Evolutionary conservation across 108 stramenopile species (phyloP).

Genomic region (Schizochytrium sp.): DNA sequence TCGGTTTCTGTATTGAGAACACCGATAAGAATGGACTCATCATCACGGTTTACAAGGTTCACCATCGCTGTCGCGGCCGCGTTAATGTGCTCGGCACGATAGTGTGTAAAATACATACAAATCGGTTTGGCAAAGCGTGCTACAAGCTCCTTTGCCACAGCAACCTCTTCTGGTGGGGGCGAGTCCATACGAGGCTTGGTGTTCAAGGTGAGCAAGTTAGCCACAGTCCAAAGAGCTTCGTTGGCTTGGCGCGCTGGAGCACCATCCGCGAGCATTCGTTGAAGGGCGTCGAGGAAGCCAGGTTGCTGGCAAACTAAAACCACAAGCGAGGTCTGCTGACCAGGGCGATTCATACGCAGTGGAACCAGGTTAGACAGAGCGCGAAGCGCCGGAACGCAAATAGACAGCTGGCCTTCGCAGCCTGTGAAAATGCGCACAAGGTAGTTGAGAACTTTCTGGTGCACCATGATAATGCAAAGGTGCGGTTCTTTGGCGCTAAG

Average conservation of each 20-base stretch:
- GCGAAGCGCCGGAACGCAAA: conserved; percentile 66
- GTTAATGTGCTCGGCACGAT: background rate
- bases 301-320: background rate
- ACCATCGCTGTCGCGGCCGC: background rate
- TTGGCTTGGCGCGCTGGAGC: conserved; percentile 51
- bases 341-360: conserved; percentile 48
- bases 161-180: background rate
- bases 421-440: conserved; percentile 65
- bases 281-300: conserved; percentile 19
- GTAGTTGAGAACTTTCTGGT: conserved; percentile 60
- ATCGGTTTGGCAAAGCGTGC: background rate
- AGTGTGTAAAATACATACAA: background rate
- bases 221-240: conserved; percentile 53
- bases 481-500: conserved; percentile 66
- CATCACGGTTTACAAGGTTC: conserved; percentile 1
- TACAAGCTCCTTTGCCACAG: background rate
- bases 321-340: conserved; percentile 29
- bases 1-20: background rate
- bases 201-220: conserved; percentile 4
- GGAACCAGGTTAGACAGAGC: conserved; percentile 67
- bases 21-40: background rate
- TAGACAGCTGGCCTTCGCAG: conserved; percentile 63
- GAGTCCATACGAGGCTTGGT: background rate
- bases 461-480: conserved; percentile 44
- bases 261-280: conserved; percentile 31